phyloP scores from a whole-genome alignment of 2,329 filamentous ascomycete genomes.

The Microcyclosporella mali region DNA sequence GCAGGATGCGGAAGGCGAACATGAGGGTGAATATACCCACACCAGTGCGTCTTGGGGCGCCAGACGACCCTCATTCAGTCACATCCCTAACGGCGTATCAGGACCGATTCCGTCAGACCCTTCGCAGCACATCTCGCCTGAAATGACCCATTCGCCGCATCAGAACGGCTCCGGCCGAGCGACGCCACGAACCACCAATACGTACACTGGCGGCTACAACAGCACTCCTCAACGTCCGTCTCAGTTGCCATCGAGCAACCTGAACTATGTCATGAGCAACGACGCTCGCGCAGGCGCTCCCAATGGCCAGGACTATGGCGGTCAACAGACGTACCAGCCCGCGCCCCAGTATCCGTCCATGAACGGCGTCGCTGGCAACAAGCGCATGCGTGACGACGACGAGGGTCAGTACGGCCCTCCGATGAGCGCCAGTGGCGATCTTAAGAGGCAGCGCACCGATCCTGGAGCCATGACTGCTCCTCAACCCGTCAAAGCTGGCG shows the following conservation, averaged over 20 bases:
- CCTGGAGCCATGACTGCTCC: slow-evolving; percentile 21
- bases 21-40: slow-evolving; percentile 75
- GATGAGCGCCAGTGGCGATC: slow-evolving; percentile 54
- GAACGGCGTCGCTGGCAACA: slow-evolving; percentile 56
- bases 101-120: slow-evolving; percentile 61
- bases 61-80: slow-evolving; percentile 69
- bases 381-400: slow-evolving; percentile 57
- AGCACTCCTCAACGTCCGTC: slow-evolving; percentile 68
- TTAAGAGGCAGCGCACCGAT: slow-evolving; percentile 73
- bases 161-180: slow-evolving; percentile 76
- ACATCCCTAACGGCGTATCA: slow-evolving; percentile 61
- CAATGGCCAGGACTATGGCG: slow-evolving; percentile 51
- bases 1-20: slow-evolving; percentile 33
- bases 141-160: slow-evolving; percentile 79
- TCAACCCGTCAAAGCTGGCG: slow-evolving; percentile 29
- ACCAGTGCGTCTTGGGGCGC: slow-evolving; percentile 65
- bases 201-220: slow-evolving; percentile 63
- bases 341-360: slow-evolving; percentile 48
- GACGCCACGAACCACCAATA: slow-evolving; percentile 72
- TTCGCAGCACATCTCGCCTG: slow-evolving; percentile 70
- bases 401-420: slow-evolving; percentile 62
- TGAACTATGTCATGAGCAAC: slow-evolving; percentile 86
- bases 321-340: slow-evolving; percentile 60
- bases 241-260: slow-evolving; percentile 64
- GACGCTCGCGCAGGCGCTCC: slow-evolving; percentile 52